Evolutionary conservation across 257 asterid genomes (phyloP).

Genomic region (Schizonepeta tenuifolia): DNA sequence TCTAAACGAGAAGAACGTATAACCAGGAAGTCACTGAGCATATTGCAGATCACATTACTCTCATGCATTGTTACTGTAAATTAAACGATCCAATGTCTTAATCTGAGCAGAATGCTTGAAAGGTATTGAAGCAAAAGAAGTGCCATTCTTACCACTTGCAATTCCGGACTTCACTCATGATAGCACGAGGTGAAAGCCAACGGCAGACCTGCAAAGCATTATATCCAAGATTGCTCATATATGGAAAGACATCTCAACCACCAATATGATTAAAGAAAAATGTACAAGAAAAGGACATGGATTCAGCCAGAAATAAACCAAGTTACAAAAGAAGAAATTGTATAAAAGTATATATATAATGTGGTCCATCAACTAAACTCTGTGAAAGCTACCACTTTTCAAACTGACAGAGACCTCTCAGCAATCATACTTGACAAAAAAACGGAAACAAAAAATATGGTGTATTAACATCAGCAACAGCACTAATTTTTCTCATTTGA

Average conservation of each 20-base stretch:
- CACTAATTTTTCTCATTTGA: conserved; percentile 18
- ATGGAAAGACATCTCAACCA: conserved; percentile 38
- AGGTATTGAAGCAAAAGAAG: conserved; percentile 37
- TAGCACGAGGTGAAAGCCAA: conserved; percentile 41
- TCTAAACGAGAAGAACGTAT: not conserved
- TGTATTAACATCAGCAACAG: conserved; percentile 31
- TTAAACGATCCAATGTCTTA: conserved; percentile 29
- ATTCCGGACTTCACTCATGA: conserved; percentile 38
- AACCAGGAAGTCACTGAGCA: not conserved
- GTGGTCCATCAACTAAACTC: conserved; percentile 47
- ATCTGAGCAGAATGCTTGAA: conserved; percentile 38
- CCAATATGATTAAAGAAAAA: conserved; percentile 32
- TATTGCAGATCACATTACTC: conserved; percentile 25
- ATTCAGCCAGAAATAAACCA: conserved; percentile 26
- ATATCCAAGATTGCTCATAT: conserved; percentile 22
- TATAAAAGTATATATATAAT: conserved; percentile 13
- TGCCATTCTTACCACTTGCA: conserved; percentile 38
- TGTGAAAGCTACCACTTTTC: conserved; percentile 57
- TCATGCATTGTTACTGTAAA: conserved; percentile 9
- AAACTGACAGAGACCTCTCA: conserved; percentile 59
- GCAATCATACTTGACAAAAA: conserved; percentile 41
- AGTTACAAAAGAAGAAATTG: conserved; percentile 19
- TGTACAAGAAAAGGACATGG: conserved; percentile 40
- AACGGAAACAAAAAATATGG: conserved; percentile 14
- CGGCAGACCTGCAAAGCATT: conserved; percentile 33